phyloP scores from a whole-genome alignment of 352 stramenopile genomes.

The Stramenopiles sp. region DNA sequence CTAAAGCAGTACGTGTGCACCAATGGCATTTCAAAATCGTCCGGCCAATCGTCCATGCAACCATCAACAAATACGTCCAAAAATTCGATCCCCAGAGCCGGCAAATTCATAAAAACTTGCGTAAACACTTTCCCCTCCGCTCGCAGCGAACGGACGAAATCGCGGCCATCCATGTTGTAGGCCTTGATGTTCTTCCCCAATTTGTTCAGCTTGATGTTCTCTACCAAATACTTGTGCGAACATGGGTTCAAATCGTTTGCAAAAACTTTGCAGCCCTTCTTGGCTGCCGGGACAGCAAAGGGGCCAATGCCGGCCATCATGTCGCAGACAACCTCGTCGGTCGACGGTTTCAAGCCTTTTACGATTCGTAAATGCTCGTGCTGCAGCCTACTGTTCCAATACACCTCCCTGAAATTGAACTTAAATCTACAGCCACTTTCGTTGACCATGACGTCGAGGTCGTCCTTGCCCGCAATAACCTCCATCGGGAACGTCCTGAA shows the following conservation, averaged over 20 bases:
- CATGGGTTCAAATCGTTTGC: conserved; percentile 78
- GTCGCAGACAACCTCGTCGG: conserved; percentile 57
- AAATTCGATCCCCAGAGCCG: conserved; percentile 74
- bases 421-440: conserved; percentile 74
- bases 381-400: conserved; percentile 87
- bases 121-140: conserved; percentile 28
- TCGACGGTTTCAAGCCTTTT: conserved; percentile 32
- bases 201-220: conserved; percentile 16
- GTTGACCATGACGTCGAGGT: conserved; percentile 60
- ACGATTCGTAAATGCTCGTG: conserved; percentile 79
- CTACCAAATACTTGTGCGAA: conserved; percentile 13
- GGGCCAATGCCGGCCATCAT: conserved; percentile 87
- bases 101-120: conserved; percentile 91
- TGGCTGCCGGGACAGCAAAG: conserved; percentile 74
- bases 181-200: conserved; percentile 62
- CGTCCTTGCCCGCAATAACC: conserved; percentile 28
- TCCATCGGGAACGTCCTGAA: conserved; percentile 92
- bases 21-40: conserved; percentile 41
- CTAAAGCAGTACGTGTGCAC: conserved; percentile 90
- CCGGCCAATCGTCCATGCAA: conserved; percentile 27
- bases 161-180: conserved; percentile 78
- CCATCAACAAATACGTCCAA: conserved; percentile 46
- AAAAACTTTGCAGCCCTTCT: conserved; percentile 51
- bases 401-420: conserved; percentile 86
- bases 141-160: conserved; percentile 57